Conservation (phyloP, 2,329 filamentous ascomycete genomes). For the Drechslerella coelobrocha region DNA sequence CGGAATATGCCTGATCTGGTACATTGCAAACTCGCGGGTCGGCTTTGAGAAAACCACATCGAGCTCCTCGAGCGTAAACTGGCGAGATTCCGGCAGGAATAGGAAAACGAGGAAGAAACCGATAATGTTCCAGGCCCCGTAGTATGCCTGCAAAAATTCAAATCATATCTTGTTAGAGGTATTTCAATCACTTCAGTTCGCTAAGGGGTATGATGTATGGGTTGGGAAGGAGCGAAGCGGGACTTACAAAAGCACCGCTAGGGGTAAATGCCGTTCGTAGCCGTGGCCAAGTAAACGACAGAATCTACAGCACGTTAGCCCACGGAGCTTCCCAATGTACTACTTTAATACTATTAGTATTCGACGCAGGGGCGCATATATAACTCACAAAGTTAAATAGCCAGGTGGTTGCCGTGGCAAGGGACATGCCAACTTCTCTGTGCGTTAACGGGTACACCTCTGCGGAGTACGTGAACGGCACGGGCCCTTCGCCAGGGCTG, state of each 20-base stretch:
- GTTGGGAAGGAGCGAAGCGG: too few relatives aligned
- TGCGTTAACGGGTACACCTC: slow-evolving; percentile 72
- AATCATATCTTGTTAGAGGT: neutral
- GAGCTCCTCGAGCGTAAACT: slow-evolving; percentile 61
- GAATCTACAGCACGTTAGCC: slow-evolving; percentile 54
- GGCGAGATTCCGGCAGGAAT: slow-evolving; percentile 61
- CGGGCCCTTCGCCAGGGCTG: slow-evolving; percentile 69
- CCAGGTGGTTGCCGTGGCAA: slow-evolving; percentile 65
- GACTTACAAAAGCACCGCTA: slow-evolving; percentile 61
- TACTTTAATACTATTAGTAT: too few relatives aligned
- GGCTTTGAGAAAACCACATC: slow-evolving; percentile 57
- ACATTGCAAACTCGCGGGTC: slow-evolving; percentile 24
- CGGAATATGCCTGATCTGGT: slow-evolving; percentile 21
- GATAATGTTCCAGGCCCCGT: slow-evolving; percentile 62
- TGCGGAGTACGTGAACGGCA: slow-evolving; percentile 72
- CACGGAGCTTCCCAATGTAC: too few relatives aligned
- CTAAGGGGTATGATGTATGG: neutral
- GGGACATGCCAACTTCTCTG: slow-evolving; percentile 68
- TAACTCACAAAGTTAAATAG: slow-evolving; percentile 56
- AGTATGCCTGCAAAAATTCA: slow-evolving; percentile 56
- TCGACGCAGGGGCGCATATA: neutral
- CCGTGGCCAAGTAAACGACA: slow-evolving; percentile 62
- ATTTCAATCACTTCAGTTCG: slow-evolving; percentile 1
- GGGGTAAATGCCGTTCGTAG: slow-evolving; percentile 61
- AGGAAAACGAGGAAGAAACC: slow-evolving; percentile 61